Base-by-base conservation (phyloP, 495 filamentous ascomycete species). In the Daldinia concentrica region DNA sequence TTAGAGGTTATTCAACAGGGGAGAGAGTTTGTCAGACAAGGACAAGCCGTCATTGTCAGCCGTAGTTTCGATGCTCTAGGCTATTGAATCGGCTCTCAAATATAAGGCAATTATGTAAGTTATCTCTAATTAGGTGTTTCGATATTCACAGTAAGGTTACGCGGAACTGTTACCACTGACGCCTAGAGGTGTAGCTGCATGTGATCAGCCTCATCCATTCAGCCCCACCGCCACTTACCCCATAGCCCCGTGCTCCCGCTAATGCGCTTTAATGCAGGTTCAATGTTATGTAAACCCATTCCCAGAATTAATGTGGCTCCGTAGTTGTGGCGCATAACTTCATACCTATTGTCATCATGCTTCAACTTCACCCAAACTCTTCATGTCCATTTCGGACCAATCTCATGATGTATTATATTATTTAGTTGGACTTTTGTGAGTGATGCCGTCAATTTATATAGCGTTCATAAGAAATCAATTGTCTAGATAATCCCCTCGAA, bases 251-350 rank as follows among this genome's bases (percentile, higher is more conserved):
- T 36, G 17, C 17, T 57, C 32, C 9, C n/a, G n/a, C n/a, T 6
- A 32, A 29, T 32, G 29, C 29, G 6, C 7, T 32, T 32, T 9
- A 1, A 32, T 32, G 6, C 29, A 32, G 24, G 24, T 26, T 26
- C 4, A 29, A 29, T 29, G 27, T n/a, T n/a, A n/a, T n/a, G n/a
- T n/a, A n/a, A 32, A 14, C 27, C 26, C 26, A 54, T 54, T 54
- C 24, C 54, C 14, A 6, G 7, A 22, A 19, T 19, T 17, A 17
- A 37, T 57, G 54, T 57, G 54, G 54, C 54, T 36, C 17, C 12
- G 15, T 1, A 8, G 15, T 17, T 57, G 54, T 57, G 54, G 54
- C 54, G 54, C 27, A 57, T 29, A 57, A 57, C 54, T 22, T 57
- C 54, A 57, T 22, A 24, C 41, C 0, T 6, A 2, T 34, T 30